Percentiles rank a stretch among this genome's conserved stretches.
phyloP scores from a whole-genome alignment of 2,329 filamentous ascomycete species.

The Verticillium alfalfae region DNA sequence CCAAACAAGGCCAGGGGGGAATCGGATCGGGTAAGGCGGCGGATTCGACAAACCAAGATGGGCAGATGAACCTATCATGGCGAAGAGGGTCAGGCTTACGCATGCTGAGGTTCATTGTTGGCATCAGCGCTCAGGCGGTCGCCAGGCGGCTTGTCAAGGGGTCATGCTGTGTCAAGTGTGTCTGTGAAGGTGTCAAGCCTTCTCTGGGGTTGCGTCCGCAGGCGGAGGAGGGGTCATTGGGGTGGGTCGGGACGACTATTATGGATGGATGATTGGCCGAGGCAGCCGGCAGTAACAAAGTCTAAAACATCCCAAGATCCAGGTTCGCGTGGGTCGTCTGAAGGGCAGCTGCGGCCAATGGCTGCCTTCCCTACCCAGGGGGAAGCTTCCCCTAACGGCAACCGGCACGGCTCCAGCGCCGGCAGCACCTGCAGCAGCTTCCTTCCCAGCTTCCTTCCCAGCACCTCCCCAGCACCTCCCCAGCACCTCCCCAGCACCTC shows the following conservation, averaged over 20 bases:
- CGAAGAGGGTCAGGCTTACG: not conserved
- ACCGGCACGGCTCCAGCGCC: not conserved
- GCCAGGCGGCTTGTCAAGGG: not conserved
- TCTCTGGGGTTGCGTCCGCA: not conserved
- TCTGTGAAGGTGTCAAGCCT: not conserved
- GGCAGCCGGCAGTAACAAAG: not conserved
- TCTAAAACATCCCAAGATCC: not conserved
- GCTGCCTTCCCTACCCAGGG: not conserved
- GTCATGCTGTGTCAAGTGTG: not conserved
- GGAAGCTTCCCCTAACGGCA: not conserved
- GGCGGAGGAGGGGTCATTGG: not conserved
- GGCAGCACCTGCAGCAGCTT: not conserved
- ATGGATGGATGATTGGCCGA: not conserved
- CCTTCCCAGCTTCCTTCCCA: not conserved
- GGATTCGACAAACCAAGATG: not conserved
- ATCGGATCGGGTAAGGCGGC: not conserved
- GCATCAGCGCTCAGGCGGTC: not conserved
- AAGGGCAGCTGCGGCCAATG: not conserved
- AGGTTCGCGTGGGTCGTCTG: not conserved
- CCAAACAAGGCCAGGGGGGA: not conserved
- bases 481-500: too few relatives aligned
- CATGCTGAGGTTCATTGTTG: not conserved
- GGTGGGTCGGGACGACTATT: not conserved
- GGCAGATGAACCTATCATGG: not conserved
- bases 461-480: not conserved